Evolutionary conservation across 2,329 filamentous ascomycete genomes (phyloP).

Genomic region (Clarireedia homoeocarpa): DNA sequence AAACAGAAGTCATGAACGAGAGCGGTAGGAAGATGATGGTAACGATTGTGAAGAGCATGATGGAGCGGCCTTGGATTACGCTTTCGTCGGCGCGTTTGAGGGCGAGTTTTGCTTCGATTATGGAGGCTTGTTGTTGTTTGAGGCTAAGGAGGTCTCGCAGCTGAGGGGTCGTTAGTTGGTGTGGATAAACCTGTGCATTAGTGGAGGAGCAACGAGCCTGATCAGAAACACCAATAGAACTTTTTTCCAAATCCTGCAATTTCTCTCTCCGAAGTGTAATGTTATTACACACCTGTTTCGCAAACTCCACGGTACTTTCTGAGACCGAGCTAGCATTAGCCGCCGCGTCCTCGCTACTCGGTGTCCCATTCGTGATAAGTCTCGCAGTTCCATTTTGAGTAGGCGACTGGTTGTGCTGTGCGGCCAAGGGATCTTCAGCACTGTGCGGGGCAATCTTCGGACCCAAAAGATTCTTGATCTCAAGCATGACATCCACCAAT

Average conservation of each 20-base stretch:
- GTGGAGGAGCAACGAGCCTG: background rate
- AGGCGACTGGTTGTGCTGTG: background rate
- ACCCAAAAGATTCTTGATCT: background rate
- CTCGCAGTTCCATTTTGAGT: background rate
- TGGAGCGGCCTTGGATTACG: background rate
- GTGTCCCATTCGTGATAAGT: background rate
- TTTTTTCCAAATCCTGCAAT: background rate
- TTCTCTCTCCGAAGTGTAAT: background rate
- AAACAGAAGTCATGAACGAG: slow-evolving; percentile 23
- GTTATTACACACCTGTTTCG: background rate
- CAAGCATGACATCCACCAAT: background rate
- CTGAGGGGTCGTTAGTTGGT: background rate
- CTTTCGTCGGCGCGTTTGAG: background rate
- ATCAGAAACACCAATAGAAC: background rate
- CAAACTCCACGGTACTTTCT: background rate
- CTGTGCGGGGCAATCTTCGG: too few species aligned
- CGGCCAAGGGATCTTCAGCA: background rate
- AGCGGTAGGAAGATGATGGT: slow-evolving; percentile 31
- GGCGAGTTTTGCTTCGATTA: background rate
- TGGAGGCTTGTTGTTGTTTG: background rate
- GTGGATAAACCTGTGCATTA: background rate
- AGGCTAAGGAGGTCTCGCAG: background rate
- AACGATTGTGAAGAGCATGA: slow-evolving; percentile 27
- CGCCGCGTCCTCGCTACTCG: background rate
- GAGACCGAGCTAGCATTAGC: too few species aligned